phyloP scores from a whole-genome alignment of 2,329 filamentous ascomycete species.

The Phialocephala sp. region DNA sequence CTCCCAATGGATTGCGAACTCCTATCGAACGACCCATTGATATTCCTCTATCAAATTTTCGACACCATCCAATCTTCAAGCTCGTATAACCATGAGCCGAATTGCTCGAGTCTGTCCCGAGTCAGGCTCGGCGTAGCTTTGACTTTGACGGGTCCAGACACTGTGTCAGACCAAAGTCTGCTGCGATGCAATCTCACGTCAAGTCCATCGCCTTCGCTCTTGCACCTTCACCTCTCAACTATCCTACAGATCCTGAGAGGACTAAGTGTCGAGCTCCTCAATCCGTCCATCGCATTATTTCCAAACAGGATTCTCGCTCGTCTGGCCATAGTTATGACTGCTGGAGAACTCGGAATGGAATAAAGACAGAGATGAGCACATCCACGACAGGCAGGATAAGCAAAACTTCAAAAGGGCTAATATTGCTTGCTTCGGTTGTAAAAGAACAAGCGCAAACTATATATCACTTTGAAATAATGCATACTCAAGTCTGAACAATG shows the following conservation, averaged over 20 bases:
- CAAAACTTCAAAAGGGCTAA: background rate
- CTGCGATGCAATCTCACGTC: background rate
- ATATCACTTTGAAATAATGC: background rate
- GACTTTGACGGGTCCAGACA: background rate
- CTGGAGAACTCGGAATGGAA: background rate
- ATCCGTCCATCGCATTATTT: background rate
- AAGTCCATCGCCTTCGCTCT: background rate
- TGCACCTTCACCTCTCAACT: background rate
- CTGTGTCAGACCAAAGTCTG: background rate
- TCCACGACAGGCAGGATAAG: background rate
- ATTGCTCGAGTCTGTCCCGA: background rate
- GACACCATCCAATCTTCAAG: background rate
- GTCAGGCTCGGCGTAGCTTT: background rate
- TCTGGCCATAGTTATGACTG: background rate
- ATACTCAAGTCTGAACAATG: background rate
- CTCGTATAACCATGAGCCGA: background rate
- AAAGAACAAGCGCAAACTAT: background rate
- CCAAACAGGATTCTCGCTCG: background rate
- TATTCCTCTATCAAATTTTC: too few species aligned
- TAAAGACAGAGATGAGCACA: background rate
- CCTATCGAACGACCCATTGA: background rate
- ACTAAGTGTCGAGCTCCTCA: background rate
- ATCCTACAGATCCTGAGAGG: background rate
- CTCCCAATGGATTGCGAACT: background rate
- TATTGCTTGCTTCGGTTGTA: background rate